A percentile compares a stretch with the other conserved stretches of the same genome.
phyloP scores from a whole-genome alignment of 2,329 filamentous ascomycete species.

The Blastomyces gilchristii region DNA sequence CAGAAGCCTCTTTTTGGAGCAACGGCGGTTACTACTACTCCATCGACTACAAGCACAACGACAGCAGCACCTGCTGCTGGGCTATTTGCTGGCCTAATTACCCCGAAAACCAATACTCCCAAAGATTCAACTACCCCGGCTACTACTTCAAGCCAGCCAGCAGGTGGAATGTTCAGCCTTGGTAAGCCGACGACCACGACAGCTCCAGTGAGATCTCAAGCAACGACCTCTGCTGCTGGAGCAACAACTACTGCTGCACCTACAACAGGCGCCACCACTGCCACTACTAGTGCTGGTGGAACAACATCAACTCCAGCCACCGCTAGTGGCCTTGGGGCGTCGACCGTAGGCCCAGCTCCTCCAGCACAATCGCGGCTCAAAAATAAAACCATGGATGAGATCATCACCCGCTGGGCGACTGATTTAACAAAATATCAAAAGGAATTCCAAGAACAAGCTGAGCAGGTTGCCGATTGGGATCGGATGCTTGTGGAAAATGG shows the following conservation, averaged over 20 bases:
- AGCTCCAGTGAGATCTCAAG: conserved; percentile 17
- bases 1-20: conserved; percentile 4
- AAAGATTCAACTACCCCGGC: conserved; percentile 22
- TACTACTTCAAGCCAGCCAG: conserved; percentile 15
- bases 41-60: conserved; percentile 7
- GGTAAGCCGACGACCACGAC: conserved; percentile 20
- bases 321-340: conserved; percentile 48
- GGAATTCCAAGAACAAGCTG: conserved; percentile 84
- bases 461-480: conserved; percentile 83
- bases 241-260: conserved; percentile 25
- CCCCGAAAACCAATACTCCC: conserved; percentile 19
- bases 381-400: conserved; percentile 99
- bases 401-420: conserved; percentile 91
- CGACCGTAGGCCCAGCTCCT: conserved; percentile 70
- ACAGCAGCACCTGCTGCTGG: conserved; percentile 18
- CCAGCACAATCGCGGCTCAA: conserved; percentile 76
- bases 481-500: conserved; percentile 85
- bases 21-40: conserved; percentile 10
- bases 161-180: conserved; percentile 20
- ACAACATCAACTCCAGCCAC: conserved; percentile 24
- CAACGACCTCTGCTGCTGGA: conserved; percentile 18
- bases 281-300: conserved; percentile 21
- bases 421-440: conserved; percentile 95
- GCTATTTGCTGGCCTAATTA: conserved; percentile 23
- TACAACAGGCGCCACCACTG: conserved; percentile 24